Conservation (phyloP, 2,329 filamentous ascomycete species). For the Madurella fahalii region DNA sequence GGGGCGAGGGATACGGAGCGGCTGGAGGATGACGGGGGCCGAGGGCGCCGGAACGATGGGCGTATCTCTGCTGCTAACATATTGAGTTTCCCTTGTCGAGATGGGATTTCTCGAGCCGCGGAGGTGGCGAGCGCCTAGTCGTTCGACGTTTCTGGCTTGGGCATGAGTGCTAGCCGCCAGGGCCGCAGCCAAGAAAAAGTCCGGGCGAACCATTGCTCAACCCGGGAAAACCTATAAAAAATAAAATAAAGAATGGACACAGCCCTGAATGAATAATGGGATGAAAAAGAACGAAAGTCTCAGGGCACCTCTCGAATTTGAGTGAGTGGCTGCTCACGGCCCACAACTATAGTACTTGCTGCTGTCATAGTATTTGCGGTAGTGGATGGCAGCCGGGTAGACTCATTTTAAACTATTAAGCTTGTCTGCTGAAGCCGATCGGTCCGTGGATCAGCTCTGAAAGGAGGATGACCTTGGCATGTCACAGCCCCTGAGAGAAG, state of each 20-base stretch:
- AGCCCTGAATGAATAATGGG: background rate
- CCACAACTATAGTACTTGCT: too few relatives aligned
- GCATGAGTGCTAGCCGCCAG: background rate
- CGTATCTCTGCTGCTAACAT: background rate
- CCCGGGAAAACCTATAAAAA: background rate
- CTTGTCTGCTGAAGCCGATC: conserved; percentile 1
- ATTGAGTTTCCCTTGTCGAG: background rate
- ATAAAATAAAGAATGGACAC: background rate
- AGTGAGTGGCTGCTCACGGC: too few relatives aligned
- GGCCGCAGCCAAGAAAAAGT: background rate
- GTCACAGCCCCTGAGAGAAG: background rate
- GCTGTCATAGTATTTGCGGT: too few relatives aligned
- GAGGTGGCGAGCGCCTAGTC: background rate
- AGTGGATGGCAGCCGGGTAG: too few relatives aligned
- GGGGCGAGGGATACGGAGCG: background rate
- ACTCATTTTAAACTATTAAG: background rate
- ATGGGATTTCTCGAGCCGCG: too few relatives aligned
- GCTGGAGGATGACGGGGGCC: conserved; percentile 4
- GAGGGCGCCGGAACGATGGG: background rate
- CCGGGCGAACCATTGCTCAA: conserved; percentile 3
- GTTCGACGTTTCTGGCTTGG: background rate
- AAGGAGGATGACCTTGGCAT: background rate
- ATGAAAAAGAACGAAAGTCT: too few relatives aligned
- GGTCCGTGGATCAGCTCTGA: background rate
- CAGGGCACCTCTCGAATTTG: too few relatives aligned